Percentiles rank a stretch among this genome's conserved stretches.
Conservation (phyloP, 148 eudicot species). For the Chenopodium formosanum region DNA sequence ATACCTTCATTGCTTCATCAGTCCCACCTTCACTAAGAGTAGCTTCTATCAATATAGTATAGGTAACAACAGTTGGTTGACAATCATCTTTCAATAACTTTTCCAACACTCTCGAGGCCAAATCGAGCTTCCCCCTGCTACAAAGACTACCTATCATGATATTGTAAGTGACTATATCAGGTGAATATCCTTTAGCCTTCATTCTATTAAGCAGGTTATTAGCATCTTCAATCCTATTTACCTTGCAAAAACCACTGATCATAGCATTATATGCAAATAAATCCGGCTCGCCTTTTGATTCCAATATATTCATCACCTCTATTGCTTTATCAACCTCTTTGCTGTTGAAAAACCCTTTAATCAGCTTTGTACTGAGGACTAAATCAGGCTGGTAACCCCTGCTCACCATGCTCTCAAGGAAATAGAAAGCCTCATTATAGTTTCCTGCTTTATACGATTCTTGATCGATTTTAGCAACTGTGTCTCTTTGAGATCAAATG, state of each 20-base stretch:
- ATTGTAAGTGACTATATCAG: slow-evolving; percentile 69
- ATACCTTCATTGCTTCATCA: slow-evolving; percentile 50
- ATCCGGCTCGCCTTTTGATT: slow-evolving; percentile 56
- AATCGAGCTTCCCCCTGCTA: slow-evolving; percentile 59
- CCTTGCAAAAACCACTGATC: slow-evolving; percentile 67
- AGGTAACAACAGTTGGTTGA: slow-evolving; percentile 55
- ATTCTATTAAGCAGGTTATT: slow-evolving; percentile 49
- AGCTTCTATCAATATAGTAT: slow-evolving; percentile 69
- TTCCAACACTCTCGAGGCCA: slow-evolving; percentile 52
- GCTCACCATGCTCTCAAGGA: slow-evolving; percentile 52
- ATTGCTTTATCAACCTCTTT: slow-evolving; percentile 45
- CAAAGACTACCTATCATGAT: slow-evolving; percentile 75
- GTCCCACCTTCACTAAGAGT: slow-evolving; percentile 51
- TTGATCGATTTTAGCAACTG: slow-evolving; percentile 49
- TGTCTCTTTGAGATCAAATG: slow-evolving; percentile 43
- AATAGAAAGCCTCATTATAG: slow-evolving; percentile 48
- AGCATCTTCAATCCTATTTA: slow-evolving; percentile 50
- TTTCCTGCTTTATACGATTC: slow-evolving; percentile 54
- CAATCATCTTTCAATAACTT: slow-evolving; percentile 51
- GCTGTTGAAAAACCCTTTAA: slow-evolving; percentile 47
- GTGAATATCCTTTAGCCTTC: slow-evolving; percentile 48
- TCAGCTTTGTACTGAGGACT: slow-evolving; percentile 60
- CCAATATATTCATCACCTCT: slow-evolving; percentile 53
- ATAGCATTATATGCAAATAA: slow-evolving; percentile 62
- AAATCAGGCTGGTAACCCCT: slow-evolving; percentile 60